Evolutionary conservation across 306 rosid genomes (phyloP).

Genomic region (Biancaea sappan): DNA sequence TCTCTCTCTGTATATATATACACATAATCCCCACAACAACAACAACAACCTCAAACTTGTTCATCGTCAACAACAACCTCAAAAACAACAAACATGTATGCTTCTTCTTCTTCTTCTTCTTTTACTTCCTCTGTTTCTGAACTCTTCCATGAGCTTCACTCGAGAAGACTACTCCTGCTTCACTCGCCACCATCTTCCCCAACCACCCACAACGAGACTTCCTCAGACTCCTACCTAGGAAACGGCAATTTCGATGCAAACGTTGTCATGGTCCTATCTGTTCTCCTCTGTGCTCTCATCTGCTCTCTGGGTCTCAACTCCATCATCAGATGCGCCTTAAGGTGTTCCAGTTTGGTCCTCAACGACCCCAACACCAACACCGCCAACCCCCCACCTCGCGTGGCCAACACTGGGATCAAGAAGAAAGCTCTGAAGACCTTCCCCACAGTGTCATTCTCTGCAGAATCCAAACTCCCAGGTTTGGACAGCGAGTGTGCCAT

Average conservation of each 20-base stretch:
- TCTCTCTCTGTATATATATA: too few relatives aligned
- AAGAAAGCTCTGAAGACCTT: slow-evolving; percentile 80
- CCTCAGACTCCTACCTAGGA: slow-evolving; percentile 35
- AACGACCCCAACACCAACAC: slow-evolving; percentile 27
- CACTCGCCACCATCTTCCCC: slow-evolving; percentile 44
- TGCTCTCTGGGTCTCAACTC: slow-evolving; percentile 87
- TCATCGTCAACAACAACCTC: slow-evolving; percentile 4
- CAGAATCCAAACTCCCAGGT: slow-evolving; percentile 53
- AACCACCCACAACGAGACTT: neutral
- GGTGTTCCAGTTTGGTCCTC: slow-evolving; percentile 56
- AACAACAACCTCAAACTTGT: slow-evolving; percentile 18
- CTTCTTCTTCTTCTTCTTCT: too few relatives aligned
- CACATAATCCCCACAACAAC: slow-evolving; percentile 3
- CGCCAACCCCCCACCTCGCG: slow-evolving; percentile 3
- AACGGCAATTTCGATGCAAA: slow-evolving; percentile 77
- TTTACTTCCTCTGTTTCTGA: slow-evolving; percentile 38
- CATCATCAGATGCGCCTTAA: slow-evolving; percentile 76
- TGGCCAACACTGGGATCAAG: slow-evolving; percentile 63
- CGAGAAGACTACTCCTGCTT: slow-evolving; percentile 74
- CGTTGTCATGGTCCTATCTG: slow-evolving; percentile 93
- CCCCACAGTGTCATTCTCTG: slow-evolving; percentile 55
- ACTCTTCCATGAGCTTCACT: slow-evolving; percentile 43
- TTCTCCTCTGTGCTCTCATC: slow-evolving; percentile 79
- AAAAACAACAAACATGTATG: slow-evolving; percentile 40
- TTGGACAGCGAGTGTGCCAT: slow-evolving; percentile 76